These are phyloP conservation scores for Leishmania braziliensis DNA, from an alignment of 208 protist species.

Conservation along the genomic window DNA sequence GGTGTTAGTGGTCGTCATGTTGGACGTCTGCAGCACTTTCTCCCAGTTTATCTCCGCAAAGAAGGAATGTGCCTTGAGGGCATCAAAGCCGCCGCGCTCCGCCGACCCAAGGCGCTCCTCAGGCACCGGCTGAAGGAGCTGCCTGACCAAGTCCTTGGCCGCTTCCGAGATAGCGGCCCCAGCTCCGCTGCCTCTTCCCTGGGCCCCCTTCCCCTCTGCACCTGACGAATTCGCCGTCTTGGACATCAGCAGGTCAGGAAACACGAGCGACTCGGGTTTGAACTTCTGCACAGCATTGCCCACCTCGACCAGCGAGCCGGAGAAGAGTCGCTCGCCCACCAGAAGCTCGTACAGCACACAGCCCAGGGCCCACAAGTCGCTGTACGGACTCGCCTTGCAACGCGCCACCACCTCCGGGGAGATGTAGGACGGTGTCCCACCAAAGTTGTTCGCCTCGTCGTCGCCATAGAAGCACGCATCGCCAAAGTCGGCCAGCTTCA, in stretches of 20 bases:
- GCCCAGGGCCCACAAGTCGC: slow-evolving; percentile 99
- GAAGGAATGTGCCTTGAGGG: slow-evolving; percentile 86
- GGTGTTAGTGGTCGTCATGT: slow-evolving; percentile 45
- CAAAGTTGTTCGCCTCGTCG: slow-evolving; percentile 65
- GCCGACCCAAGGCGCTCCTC: slow-evolving; percentile 70
- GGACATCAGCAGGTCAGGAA: slow-evolving; percentile 30
- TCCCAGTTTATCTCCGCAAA: slow-evolving; percentile 81
- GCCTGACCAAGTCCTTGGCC: slow-evolving; percentile 77
- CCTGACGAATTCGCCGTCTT: slow-evolving; percentile 12
- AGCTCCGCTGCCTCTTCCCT: neutral
- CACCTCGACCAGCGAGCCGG: slow-evolving; percentile 19
- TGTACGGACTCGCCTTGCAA: slow-evolving; percentile 75
- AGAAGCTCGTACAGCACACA: slow-evolving; percentile 96
- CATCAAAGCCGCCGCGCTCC: slow-evolving; percentile 67
- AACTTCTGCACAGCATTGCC: slow-evolving; percentile 64
- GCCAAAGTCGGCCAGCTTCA: slow-evolving; percentile 79
- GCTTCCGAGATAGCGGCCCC: slow-evolving; percentile 39
- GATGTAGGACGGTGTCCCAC: slow-evolving; percentile 77
- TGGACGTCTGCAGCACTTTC: slow-evolving; percentile 41
- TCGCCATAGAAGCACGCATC: slow-evolving; percentile 78
- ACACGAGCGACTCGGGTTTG: slow-evolving; percentile 49
- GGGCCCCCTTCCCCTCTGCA: neutral
- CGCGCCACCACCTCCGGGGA: slow-evolving; percentile 87
- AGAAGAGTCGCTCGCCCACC: slow-evolving; percentile 26
- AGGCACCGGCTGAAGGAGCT: slow-evolving; percentile 73